phyloP scores from a whole-genome alignment of 2,329 filamentous ascomycete genomes.

The Alternaria infectoria region DNA sequence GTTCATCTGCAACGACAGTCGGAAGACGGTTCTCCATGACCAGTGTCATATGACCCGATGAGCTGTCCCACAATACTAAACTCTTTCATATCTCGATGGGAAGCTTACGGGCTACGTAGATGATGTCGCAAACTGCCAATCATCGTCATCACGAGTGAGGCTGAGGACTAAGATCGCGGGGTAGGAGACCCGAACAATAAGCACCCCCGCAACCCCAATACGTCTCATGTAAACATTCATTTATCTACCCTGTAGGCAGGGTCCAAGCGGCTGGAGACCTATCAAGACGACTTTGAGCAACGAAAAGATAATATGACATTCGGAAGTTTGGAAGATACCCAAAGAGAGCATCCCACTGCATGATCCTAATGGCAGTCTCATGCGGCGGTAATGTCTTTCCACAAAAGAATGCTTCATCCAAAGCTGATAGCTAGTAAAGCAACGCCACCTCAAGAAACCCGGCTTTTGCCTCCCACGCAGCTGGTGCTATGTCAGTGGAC shows the following conservation, averaged over 20 bases:
- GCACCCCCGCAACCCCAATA: conserved; percentile 24
- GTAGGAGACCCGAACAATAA: conserved; percentile 27
- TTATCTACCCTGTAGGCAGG: conserved; percentile 12
- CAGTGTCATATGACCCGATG: neutral
- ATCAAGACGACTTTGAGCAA: neutral
- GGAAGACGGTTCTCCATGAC: neutral
- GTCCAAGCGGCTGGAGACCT: neutral
- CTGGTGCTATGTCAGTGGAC: conserved; percentile 30
- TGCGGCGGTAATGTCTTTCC: neutral
- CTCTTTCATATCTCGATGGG: neutral
- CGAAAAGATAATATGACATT: neutral
- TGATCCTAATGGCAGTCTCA: neutral
- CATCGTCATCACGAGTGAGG: conserved; percentile 17
- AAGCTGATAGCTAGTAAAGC: conserved; percentile 8
- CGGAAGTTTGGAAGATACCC: no score
- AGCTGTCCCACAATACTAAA: neutral
- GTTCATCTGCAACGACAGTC: neutral
- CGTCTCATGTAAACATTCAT: conserved; percentile 41
- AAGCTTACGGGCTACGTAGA: neutral
- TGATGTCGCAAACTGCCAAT: neutral
- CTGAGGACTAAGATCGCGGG: conserved; percentile 32
- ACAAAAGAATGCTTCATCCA: neutral
- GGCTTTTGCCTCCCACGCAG: conserved; percentile 13
- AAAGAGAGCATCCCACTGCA: neutral
- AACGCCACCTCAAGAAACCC: conserved; percentile 20